Conservation (phyloP, 495 filamentous ascomycete species). For the Tuber borchii region DNA sequence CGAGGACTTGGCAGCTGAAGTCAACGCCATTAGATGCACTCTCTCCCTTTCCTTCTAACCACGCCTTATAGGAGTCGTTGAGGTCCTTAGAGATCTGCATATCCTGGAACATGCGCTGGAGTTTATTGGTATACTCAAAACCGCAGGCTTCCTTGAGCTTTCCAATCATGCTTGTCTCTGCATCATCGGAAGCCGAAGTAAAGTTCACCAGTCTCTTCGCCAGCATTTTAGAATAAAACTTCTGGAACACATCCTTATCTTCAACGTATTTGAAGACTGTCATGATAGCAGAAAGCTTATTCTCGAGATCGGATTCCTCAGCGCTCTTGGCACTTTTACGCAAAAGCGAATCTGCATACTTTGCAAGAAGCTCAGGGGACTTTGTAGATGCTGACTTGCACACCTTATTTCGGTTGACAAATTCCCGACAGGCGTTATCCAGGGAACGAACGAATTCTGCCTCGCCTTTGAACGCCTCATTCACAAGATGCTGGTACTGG, state of each 20-base stretch:
- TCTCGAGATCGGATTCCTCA: conserved; percentile 89
- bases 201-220: conserved; percentile 90
- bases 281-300: conserved; percentile 91
- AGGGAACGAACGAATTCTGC: conserved; percentile 94
- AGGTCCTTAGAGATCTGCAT: conserved; percentile 98
- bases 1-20: conserved; percentile 56
- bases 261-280: conserved; percentile 99
- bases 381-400: conserved; percentile 87
- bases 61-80: conserved; percentile 75
- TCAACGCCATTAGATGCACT: conserved; percentile 45
- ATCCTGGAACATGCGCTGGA: conserved; percentile 99
- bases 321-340: conserved; percentile 86
- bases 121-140: conserved; percentile 98
- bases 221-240: conserved; percentile 96
- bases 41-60: conserved; percentile 48
- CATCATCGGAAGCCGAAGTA: conserved; percentile 91
- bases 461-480: conserved; percentile 87
- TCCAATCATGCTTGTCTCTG: conserved; percentile 98
- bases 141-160: conserved; percentile 98
- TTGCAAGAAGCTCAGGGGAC: conserved; percentile 88
- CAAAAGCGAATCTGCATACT: conserved; percentile 88
- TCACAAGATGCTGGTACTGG: conserved; percentile 83
- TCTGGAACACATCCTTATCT: conserved; percentile 99
- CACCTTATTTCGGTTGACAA: conserved; percentile 93
- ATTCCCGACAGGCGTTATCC: conserved; percentile 95